phyloP scores from a whole-genome alignment of 1,284 basidiomycete species.

The Ustilago cynodontis region DNA sequence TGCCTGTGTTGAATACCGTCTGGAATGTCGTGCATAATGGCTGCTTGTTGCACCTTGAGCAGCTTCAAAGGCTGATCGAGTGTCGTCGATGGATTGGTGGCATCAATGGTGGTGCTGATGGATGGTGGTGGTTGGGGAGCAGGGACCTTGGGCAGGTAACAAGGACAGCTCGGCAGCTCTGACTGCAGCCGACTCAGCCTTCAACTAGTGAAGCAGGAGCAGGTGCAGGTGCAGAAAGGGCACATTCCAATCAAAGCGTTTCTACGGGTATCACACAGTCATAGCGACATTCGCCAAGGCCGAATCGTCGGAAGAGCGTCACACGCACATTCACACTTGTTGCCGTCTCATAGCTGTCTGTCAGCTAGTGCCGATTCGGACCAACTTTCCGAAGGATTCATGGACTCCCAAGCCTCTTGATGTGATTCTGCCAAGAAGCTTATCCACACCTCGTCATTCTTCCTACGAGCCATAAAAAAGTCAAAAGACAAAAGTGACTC shows the following conservation, averaged over 20 bases:
- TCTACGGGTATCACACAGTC: background rate
- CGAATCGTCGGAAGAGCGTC: background rate
- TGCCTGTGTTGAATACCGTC: conserved; percentile 28
- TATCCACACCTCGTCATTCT: conserved; percentile 5
- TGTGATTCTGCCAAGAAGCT: conserved; percentile 6
- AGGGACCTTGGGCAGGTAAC: background rate
- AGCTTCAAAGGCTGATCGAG: background rate
- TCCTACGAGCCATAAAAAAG: background rate
- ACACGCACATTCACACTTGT: background rate
- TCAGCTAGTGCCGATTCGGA: background rate
- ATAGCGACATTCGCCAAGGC: conserved; percentile 4
- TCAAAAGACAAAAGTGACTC: background rate
- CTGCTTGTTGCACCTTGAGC: background rate
- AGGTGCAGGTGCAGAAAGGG: too few relatives aligned
- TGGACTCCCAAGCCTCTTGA: background rate
- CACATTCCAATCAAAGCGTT: background rate
- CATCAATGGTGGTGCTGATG: background rate
- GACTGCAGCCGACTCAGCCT: background rate
- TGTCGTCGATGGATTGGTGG: background rate
- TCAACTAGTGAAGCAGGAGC: background rate
- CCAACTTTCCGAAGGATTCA: background rate
- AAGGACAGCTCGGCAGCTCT: background rate
- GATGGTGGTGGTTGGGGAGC: background rate
- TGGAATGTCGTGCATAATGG: conserved; percentile 5
- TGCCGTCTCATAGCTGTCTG: background rate